Evolutionary conservation across 2,329 filamentous ascomycete species (phyloP).

Genomic region (Paecilomyces niveus): DNA sequence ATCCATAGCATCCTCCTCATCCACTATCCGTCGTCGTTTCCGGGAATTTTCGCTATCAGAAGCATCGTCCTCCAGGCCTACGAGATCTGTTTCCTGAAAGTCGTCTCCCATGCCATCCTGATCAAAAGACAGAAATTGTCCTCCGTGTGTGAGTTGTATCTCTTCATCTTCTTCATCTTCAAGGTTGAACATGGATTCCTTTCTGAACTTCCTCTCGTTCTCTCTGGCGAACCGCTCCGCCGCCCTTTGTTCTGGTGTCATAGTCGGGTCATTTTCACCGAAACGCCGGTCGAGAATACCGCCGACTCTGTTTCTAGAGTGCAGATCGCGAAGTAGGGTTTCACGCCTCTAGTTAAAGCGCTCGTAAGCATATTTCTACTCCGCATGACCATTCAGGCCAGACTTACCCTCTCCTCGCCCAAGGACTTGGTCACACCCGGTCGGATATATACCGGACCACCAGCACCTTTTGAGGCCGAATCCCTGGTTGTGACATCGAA

Average conservation of each 20-base stretch:
- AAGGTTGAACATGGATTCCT: slow-evolving; percentile 77
- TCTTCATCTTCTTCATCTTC: slow-evolving; percentile 72
- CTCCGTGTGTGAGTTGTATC: slow-evolving; percentile 72
- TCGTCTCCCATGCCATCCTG: slow-evolving; percentile 56
- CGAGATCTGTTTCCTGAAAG: slow-evolving; percentile 70
- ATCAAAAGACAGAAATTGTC: slow-evolving; percentile 63
- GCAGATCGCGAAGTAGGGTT: slow-evolving; percentile 84
- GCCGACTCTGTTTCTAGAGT: slow-evolving; percentile 80
- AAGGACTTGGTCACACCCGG: slow-evolving; percentile 79
- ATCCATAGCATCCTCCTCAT: slow-evolving; percentile 34
- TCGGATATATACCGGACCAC: slow-evolving; percentile 56
- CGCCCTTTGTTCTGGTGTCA: slow-evolving; percentile 90
- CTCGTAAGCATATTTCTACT: not conserved
- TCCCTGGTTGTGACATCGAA: slow-evolving; percentile 73
- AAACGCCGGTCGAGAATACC: slow-evolving; percentile 90
- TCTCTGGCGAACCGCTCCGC: slow-evolving; percentile 84
- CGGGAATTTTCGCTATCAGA: slow-evolving; percentile 47
- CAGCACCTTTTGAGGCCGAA: slow-evolving; percentile 38
- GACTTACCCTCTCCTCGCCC: slow-evolving; percentile 71
- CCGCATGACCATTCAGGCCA: not conserved
- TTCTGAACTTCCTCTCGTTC: slow-evolving; percentile 71
- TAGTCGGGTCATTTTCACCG: slow-evolving; percentile 87
- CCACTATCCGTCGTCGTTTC: slow-evolving; percentile 44
- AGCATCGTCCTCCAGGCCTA: slow-evolving; percentile 50
- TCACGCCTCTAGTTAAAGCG: slow-evolving; percentile 54